A percentile compares a stretch with the other conserved stretches of the same genome.
These are phyloP conservation scores for Marasmius oreades DNA, from an alignment of 1,284 basidiomycete genomes.

Conservation along the genomic window DNA sequence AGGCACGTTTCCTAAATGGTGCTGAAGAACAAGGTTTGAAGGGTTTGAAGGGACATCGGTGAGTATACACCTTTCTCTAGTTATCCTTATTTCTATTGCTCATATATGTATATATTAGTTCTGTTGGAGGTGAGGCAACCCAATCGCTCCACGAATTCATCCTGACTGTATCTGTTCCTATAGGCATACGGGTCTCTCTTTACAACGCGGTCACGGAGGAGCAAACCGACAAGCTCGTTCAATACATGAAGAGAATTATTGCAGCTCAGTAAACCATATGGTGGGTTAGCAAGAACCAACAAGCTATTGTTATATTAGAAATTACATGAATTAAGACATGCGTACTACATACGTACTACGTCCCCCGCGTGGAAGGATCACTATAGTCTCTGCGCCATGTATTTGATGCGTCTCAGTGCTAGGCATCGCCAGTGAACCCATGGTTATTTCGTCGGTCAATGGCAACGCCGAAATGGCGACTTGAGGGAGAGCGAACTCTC, in stretches of 20 bases:
- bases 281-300: too few species aligned
- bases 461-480: conserved; percentile 62
- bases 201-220: conserved; percentile 95
- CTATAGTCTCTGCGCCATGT: conserved; percentile 71
- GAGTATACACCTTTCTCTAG: conserved; percentile 25
- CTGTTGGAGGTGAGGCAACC: conserved; percentile 54
- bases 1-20: conserved; percentile 75
- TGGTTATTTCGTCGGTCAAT: conserved; percentile 43
- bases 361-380: conserved; percentile 74
- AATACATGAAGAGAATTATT: conserved; percentile 59
- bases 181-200: conserved; percentile 85
- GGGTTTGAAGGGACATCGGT: conserved; percentile 91
- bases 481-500: conserved; percentile 68
- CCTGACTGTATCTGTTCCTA: not conserved
- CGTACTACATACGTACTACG: conserved; percentile 74
- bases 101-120: not conserved
- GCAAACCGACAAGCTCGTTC: conserved; percentile 59
- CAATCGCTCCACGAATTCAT: not conserved
- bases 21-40: conserved; percentile 79
- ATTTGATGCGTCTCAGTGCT: conserved; percentile 71
- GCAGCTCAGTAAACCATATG: conserved; percentile 20
- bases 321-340: conserved; percentile 35
- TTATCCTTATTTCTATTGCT: not conserved
- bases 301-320: not conserved
- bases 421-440: conserved; percentile 56